Evolutionary conservation across 106 monocot species (phyloP).

Genomic region (Acorus calamus): DNA sequence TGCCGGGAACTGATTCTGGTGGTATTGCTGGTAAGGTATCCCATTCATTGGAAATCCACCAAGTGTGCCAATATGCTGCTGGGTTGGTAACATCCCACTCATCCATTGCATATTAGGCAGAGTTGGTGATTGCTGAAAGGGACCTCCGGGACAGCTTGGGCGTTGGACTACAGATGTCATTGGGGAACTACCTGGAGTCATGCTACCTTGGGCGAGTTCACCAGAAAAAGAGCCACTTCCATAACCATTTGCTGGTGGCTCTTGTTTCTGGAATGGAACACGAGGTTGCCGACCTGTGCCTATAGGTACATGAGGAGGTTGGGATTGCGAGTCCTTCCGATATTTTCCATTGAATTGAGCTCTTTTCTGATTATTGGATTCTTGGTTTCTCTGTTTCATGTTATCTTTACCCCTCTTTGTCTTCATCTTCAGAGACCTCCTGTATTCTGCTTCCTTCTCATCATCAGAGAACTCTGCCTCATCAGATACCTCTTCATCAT

Average conservation of each 20-base stretch:
- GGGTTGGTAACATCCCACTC: background rate
- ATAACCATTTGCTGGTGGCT: background rate
- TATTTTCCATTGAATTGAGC: slow-evolving; percentile 6
- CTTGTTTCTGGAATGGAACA: background rate
- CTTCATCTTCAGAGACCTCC: slow-evolving; percentile 24
- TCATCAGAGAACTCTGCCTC: slow-evolving; percentile 88
- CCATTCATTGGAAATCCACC: slow-evolving; percentile 8
- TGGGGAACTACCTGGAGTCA: slow-evolving; percentile 1
- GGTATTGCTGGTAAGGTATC: slow-evolving; percentile 9
- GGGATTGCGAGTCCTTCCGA: slow-evolving; percentile 3
- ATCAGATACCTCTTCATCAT: slow-evolving; percentile 68
- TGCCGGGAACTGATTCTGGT: background rate
- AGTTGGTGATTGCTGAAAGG: slow-evolving; percentile 13
- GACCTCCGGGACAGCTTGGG: slow-evolving; percentile 1
- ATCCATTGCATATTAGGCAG: slow-evolving; percentile 7
- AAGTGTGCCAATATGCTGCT: slow-evolving; percentile 9
- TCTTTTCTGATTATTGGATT: slow-evolving; percentile 27
- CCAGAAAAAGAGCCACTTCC: background rate
- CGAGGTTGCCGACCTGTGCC: slow-evolving; percentile 2
- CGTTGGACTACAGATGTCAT: slow-evolving; percentile 6
- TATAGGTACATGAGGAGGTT: background rate
- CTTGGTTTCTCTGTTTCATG: slow-evolving; percentile 8
- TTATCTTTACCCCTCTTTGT: slow-evolving; percentile 30
- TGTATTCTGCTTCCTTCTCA: slow-evolving; percentile 85
- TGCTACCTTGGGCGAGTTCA: slow-evolving; percentile 2